Percentiles rank a stretch among this genome's conserved stretches.
These are phyloP conservation scores for Cyclotella atomus DNA, from an alignment of 108 stramenopile species.

Conservation along the genomic window DNA sequence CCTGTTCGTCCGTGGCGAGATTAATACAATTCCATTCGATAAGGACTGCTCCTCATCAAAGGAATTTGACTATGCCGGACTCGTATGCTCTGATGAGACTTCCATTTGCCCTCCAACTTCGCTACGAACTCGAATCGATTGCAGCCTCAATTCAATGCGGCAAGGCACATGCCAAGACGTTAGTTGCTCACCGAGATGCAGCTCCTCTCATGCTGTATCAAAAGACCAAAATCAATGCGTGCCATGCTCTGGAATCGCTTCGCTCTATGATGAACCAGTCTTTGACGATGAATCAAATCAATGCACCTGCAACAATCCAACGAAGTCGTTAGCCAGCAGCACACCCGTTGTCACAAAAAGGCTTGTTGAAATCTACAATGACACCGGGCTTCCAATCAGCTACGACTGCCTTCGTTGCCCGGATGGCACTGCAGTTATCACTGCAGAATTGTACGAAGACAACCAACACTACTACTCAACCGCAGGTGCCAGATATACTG, in stretches of 20 bases:
- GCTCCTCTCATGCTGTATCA: conserved; percentile 8
- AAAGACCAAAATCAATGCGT: conserved; percentile 18
- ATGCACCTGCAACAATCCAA: conserved; percentile 41
- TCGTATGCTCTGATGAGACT: conserved; percentile 14
- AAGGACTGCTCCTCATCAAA: background rate
- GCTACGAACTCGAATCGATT: conserved; percentile 17
- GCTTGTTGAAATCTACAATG: conserved; percentile 35
- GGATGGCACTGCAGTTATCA: conserved; percentile 36
- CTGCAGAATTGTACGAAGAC: conserved; percentile 25
- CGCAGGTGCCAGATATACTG: conserved; percentile 45
- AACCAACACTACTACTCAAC: conserved; percentile 15
- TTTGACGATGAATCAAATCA: conserved; percentile 20
- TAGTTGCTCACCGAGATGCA: conserved; percentile 11
- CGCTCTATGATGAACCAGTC: background rate
- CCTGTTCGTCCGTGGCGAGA: background rate
- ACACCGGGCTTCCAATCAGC: conserved; percentile 25
- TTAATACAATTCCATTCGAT: background rate
- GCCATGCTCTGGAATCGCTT: conserved; percentile 14
- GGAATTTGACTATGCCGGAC: background rate
- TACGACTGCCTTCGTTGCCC: conserved; percentile 46
- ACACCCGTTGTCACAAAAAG: conserved; percentile 17
- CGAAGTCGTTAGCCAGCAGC: conserved; percentile 20
- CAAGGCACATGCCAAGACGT: conserved; percentile 22
- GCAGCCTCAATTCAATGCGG: conserved; percentile 27
- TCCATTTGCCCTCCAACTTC: conserved; percentile 22